Evolutionary conservation across 2,329 filamentous ascomycete species (phyloP).

Genomic region (Eutypella sp.): DNA sequence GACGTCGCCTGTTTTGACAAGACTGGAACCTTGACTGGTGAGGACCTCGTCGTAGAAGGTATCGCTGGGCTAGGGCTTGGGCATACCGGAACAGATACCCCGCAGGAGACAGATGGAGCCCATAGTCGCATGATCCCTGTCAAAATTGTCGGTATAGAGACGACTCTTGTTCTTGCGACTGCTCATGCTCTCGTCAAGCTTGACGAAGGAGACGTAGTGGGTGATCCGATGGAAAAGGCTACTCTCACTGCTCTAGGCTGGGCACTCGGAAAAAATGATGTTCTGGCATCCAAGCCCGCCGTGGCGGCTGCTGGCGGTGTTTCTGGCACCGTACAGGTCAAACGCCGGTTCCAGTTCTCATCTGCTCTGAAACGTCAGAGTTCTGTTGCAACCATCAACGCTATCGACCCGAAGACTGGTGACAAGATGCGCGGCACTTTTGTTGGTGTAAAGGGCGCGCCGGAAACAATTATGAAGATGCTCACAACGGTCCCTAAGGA

Average conservation of each 20-base stretch:
- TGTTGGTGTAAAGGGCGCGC: conserved; percentile 92
- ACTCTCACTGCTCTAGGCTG: conserved; percentile 86
- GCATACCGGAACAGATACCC: conserved; percentile 58
- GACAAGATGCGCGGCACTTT: conserved; percentile 81
- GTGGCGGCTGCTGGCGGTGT: conserved; percentile 42
- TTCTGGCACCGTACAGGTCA: conserved; percentile 82
- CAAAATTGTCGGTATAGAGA: conserved; percentile 67
- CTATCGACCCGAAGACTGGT: conserved; percentile 65
- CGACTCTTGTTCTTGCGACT: conserved; percentile 87
- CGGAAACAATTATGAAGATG: conserved; percentile 95
- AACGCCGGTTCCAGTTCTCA: conserved; percentile 96
- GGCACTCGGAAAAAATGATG: conserved; percentile 86
- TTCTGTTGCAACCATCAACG: conserved; percentile 79
- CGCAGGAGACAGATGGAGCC: conserved; percentile 70
- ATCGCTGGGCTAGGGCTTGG: conserved; percentile 83
- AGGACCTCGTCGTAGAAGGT: conserved; percentile 94
- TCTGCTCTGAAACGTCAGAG: conserved; percentile 95
- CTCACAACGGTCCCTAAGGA: conserved; percentile 73
- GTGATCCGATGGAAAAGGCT: conserved; percentile 98
- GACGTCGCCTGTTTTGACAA: conserved; percentile 99
- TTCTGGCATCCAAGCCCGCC: conserved; percentile 62
- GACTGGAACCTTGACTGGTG: conserved; percentile 92
- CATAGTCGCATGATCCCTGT: conserved; percentile 75
- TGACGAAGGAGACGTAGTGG: conserved; percentile 94
- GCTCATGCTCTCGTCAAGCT: conserved; percentile 94